Evolutionary conservation across 257 asterid genomes (phyloP).

Genomic region (Fraxinus americana): DNA sequence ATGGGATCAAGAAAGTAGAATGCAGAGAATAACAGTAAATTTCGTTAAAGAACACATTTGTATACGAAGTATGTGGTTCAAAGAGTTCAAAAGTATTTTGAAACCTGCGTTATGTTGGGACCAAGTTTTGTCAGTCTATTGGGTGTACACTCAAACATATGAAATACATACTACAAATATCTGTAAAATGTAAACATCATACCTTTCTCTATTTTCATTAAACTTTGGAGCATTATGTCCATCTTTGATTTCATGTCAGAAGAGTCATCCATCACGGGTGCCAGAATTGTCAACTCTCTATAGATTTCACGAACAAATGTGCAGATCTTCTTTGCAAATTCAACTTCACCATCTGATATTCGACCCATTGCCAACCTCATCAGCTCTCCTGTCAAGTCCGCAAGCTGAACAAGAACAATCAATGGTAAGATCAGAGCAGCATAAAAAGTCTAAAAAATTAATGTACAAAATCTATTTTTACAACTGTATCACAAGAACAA

Average conservation of each 20-base stretch:
- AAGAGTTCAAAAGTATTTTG: not conserved
- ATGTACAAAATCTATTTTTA: not conserved
- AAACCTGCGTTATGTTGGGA: constrained; percentile 1
- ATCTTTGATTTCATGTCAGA: constrained; percentile 85
- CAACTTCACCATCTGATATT: constrained; percentile 92
- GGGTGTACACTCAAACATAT: constrained; percentile 1
- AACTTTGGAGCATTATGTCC: constrained; percentile 97
- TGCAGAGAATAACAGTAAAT: not conserved
- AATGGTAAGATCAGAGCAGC: not conserved
- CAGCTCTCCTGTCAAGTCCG: constrained; percentile 96
- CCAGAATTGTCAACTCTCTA: constrained; percentile 67
- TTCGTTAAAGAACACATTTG: not conserved
- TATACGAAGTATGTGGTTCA: not conserved
- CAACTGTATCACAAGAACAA: not conserved
- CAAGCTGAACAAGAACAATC: constrained; percentile 58
- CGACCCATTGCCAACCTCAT: constrained; percentile 97
- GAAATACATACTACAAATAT: constrained; percentile 5
- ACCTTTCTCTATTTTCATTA: constrained; percentile 90
- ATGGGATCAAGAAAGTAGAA: not conserved
- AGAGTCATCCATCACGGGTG: constrained; percentile 79
- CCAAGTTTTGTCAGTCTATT: not conserved
- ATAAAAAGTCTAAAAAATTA: not conserved
- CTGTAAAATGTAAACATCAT: constrained; percentile 17
- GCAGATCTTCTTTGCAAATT: constrained; percentile 82
- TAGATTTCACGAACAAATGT: constrained; percentile 82